Conservation (phyloP, 352 stramenopile species). For the Pythium dissotocum region DNA sequence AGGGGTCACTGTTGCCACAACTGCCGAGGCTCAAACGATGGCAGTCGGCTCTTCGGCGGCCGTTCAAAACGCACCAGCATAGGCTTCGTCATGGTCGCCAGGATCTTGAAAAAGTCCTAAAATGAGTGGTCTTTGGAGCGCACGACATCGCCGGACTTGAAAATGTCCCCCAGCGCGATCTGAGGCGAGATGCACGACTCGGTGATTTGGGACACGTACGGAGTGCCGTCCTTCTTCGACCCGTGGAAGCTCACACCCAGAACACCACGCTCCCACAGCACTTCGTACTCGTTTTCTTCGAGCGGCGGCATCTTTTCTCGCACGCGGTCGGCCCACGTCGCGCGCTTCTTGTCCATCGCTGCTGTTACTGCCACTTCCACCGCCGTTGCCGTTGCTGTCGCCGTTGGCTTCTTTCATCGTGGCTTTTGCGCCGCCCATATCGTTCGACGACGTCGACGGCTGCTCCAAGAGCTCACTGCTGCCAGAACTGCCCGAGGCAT, state of each 20-base stretch:
- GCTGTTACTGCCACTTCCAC: not conserved
- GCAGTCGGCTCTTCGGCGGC: constrained; percentile 9
- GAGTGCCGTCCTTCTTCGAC: constrained; percentile 82
- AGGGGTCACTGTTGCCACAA: not conserved
- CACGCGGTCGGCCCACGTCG: constrained; percentile 80
- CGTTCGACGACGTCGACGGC: constrained; percentile 41
- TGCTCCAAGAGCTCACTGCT: constrained; percentile 27
- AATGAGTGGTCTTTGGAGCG: constrained; percentile 87
- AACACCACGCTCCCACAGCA: constrained; percentile 85
- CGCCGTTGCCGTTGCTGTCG: no score
- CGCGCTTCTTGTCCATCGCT: constrained; percentile 23
- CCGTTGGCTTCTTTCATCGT: constrained; percentile 30
- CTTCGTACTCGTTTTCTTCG: constrained; percentile 82
- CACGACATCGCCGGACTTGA: constrained; percentile 86
- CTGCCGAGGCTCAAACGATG: not conserved
- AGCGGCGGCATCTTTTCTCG: constrained; percentile 76
- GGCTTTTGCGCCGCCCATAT: constrained; percentile 22
- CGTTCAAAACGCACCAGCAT: constrained; percentile 84
- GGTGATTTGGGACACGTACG: constrained; percentile 84
- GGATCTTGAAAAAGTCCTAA: constrained; percentile 88
- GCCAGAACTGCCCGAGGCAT: not conserved
- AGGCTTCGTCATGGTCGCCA: constrained; percentile 89
- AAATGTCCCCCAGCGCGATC: constrained; percentile 69
- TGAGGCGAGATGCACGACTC: constrained; percentile 84
- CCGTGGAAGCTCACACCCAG: constrained; percentile 89